Evolutionary conservation across 257 asterid genomes (phyloP).

Genomic region (Solanum pimpinellifolium): DNA sequence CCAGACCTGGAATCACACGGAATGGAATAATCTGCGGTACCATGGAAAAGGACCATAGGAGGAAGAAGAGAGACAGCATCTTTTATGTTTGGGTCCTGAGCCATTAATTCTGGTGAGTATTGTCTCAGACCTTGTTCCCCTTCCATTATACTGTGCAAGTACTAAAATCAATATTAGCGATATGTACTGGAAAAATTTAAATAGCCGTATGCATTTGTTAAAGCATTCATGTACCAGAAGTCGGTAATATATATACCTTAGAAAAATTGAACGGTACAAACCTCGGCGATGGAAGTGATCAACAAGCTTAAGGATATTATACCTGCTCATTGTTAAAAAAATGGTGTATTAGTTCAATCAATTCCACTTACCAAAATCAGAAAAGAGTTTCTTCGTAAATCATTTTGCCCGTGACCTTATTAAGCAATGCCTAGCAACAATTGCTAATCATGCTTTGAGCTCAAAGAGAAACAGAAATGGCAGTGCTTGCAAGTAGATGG

Average conservation of each 20-base stretch:
- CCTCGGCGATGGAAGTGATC: conserved; percentile 83
- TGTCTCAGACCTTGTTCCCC: conserved; percentile 69
- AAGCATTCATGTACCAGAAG: neutral
- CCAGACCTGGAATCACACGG: conserved; percentile 73
- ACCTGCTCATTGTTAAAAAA: conserved; percentile 30
- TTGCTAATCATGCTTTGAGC: neutral
- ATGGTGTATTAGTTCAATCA: neutral
- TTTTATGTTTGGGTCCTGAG: conserved; percentile 47
- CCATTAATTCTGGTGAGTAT: conserved; percentile 75
- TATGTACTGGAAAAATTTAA: neutral
- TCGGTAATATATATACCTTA: conserved; percentile 33
- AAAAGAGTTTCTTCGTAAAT: neutral
- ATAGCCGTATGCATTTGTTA: neutral
- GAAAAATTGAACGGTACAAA: conserved; percentile 60
- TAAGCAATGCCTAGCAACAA: neutral
- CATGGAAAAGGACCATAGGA: conserved; percentile 79
- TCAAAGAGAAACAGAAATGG: neutral
- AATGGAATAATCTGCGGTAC: conserved; percentile 87
- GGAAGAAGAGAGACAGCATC: conserved; percentile 68
- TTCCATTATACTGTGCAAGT: conserved; percentile 73
- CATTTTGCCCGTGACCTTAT: neutral
- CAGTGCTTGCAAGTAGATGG: neutral
- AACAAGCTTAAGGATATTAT: conserved; percentile 57
- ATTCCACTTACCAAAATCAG: neutral
- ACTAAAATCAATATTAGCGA: neutral